Conservation (phyloP, 192 early-diverging fungal genomes). For the Gryganskiella cystojenkinii region DNA sequence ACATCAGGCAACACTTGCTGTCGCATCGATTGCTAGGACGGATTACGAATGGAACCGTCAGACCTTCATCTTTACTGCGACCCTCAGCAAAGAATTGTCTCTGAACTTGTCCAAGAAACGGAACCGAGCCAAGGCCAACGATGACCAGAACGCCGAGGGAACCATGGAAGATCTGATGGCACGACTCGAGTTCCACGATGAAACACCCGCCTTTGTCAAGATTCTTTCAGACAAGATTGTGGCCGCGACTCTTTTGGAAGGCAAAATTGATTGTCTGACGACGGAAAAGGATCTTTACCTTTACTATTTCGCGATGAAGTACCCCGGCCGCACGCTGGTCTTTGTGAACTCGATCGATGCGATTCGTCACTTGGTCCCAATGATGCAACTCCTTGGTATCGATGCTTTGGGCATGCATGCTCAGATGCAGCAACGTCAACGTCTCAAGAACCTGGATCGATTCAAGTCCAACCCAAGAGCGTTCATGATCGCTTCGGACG, state of each 20-base stretch:
- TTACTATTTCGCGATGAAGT: slow-evolving; percentile 89
- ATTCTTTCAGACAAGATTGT: slow-evolving; percentile 73
- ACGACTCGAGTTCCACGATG: slow-evolving; percentile 80
- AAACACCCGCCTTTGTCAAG: slow-evolving; percentile 81
- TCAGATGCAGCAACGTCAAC: slow-evolving; percentile 96
- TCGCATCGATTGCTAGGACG: slow-evolving; percentile 25
- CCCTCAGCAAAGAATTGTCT: slow-evolving; percentile 68
- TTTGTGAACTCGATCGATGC: slow-evolving; percentile 98
- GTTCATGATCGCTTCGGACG: slow-evolving; percentile 94
- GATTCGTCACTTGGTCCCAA: slow-evolving; percentile 87
- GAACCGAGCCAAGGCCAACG: slow-evolving; percentile 30
- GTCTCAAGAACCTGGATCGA: slow-evolving; percentile 92
- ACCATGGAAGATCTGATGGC: slow-evolving; percentile 77
- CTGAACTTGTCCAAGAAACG: slow-evolving; percentile 62
- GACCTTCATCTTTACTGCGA: slow-evolving; percentile 96
- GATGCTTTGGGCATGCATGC: slow-evolving; percentile 89
- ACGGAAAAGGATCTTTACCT: slow-evolving; percentile 87
- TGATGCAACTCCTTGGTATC: slow-evolving; percentile 79
- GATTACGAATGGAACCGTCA: slow-evolving; percentile 63
- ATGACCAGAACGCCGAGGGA: slow-evolving; percentile 19
- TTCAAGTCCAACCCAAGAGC: slow-evolving; percentile 79
- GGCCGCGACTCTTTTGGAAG: slow-evolving; percentile 78
- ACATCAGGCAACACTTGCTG: neutral
- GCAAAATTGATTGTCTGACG: slow-evolving; percentile 86
- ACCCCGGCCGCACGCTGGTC: slow-evolving; percentile 90